Evolutionary conservation across 108 stramenopile genomes (phyloP), one percentile per base, ranked within the genome.

Genomic region (Bacterosira constricta): DNA sequence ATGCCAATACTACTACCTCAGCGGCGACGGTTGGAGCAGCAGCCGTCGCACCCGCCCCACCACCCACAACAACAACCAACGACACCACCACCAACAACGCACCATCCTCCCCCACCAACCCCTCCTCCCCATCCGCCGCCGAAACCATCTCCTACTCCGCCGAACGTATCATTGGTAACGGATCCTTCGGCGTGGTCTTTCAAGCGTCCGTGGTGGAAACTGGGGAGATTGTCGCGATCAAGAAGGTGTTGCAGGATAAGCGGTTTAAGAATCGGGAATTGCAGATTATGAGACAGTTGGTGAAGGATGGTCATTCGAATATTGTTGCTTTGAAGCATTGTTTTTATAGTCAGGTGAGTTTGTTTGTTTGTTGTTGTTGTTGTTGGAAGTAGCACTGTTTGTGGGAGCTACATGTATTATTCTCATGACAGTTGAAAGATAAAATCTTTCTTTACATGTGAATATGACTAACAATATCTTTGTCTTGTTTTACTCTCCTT

Each of bases 261-360:
- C 78, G 99, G 18, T 98, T 98, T 81, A 99, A 99, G 85, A 99
- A 99, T 80, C 75, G 99, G 11, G 99, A 99, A 75, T 86, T 99
- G 58, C 97, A 98, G 59, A 98, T 98, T 55, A 98, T 99, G 99
- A 83, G 91, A 61, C 89, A 89, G 86, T 88, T 99, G 25, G 90
- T 90, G 10, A 97, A 96, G 78, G 92, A 97, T 85, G 91, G 95
- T 1, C 96, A 97, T 82, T 88, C 96, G 26, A 96, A 98, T 79
- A 96, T 99, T 71, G 98, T 99, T 13, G 85, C 70, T 29, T 80
- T 99, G 63, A 95, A 96, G 81, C 98, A 99, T 82, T 97, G 96
- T 77, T 99, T 98, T 82, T 98, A 97, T 82, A 86, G 85, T 46
- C 93, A 96, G 85, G 92, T 93, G 78, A 56, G 88, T 53, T 66